Percentiles rank a stretch among this genome's conserved stretches.
Evolutionary conservation across 2,329 filamentous ascomycete genomes (phyloP).

Genomic region (Xylariomycetidae sp.): DNA sequence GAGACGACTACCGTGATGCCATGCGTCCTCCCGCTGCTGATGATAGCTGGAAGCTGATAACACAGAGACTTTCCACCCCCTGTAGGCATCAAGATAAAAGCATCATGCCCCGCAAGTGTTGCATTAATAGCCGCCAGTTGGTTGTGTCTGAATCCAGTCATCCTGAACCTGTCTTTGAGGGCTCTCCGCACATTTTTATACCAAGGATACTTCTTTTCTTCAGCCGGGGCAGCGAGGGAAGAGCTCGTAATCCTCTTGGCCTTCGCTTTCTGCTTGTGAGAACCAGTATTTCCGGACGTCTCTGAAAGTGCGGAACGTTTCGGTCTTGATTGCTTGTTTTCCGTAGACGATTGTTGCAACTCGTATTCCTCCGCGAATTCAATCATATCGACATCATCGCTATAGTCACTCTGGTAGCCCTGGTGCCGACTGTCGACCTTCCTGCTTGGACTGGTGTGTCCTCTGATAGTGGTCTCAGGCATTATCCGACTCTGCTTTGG

Average conservation of each 20-base stretch:
- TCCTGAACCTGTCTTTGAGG: constrained; percentile 78
- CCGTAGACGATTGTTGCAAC: constrained; percentile 32
- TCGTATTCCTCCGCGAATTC: constrained; percentile 49
- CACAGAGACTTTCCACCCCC: constrained; percentile 95
- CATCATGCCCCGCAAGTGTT: constrained; percentile 79
- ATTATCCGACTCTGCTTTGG: constrained; percentile 6
- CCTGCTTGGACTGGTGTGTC: constrained; percentile 18
- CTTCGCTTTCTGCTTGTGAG: constrained; percentile 27
- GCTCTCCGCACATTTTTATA: constrained; percentile 76
- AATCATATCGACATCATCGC: constrained; percentile 48
- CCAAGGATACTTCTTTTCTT: constrained; percentile 69
- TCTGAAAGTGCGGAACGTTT: constrained; percentile 39
- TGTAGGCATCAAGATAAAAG: constrained; percentile 96
- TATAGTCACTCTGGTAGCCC: constrained; percentile 38
- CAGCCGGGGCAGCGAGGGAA: constrained; percentile 30
- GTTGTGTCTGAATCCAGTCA: constrained; percentile 83
- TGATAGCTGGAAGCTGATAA: constrained; percentile 87
- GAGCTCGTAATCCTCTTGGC: constrained; percentile 28
- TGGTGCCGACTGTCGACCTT: constrained; percentile 11
- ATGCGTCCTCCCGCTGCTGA: constrained; percentile 72
- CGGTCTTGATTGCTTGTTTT: constrained; percentile 14
- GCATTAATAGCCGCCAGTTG: constrained; percentile 96
- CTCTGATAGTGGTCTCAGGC: constrained; percentile 9
- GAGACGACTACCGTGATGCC: constrained; percentile 95
- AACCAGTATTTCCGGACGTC: constrained; percentile 42